Conservation (phyloP, 2,329 filamentous ascomycete species). For the Grosmannia serpens region DNA sequence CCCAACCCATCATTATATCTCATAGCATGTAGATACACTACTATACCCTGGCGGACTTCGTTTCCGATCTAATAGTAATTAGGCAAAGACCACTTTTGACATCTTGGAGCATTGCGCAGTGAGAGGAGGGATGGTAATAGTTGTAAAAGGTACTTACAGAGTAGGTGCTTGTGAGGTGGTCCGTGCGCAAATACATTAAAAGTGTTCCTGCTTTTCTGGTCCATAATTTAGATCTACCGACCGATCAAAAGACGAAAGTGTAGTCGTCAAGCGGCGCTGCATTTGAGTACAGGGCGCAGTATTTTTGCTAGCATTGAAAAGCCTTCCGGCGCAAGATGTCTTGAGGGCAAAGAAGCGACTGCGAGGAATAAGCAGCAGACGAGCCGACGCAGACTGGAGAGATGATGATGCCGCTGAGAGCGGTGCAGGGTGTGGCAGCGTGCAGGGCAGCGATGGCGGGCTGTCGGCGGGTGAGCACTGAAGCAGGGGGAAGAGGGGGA, state of each 20-base stretch:
- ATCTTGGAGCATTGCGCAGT: neutral
- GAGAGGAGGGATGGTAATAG: neutral
- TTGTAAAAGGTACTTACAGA: too few relatives aligned
- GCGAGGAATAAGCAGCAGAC: neutral
- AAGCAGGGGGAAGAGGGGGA: neutral
- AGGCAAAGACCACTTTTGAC: slow-evolving; percentile 11
- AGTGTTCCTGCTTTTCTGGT: neutral
- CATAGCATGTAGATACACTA: slow-evolving; percentile 2
- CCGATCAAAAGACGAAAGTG: too few relatives aligned
- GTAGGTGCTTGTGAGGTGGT: neutral
- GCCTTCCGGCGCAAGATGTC: neutral
- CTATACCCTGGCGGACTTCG: slow-evolving; percentile 10
- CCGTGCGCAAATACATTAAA: neutral
- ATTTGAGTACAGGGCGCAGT: neutral
- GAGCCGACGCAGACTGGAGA: too few relatives aligned
- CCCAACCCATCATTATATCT: neutral
- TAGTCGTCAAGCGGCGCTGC: neutral
- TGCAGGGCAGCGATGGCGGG: neutral
- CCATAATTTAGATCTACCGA: too few relatives aligned
- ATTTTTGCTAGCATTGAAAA: neutral
- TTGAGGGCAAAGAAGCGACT: neutral
- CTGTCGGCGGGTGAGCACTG: neutral
- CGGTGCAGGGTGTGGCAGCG: neutral
- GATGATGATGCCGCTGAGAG: neutral
- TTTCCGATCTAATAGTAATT: slow-evolving; percentile 13